Base-by-base conservation (phyloP, 2,329 filamentous ascomycete genomes). In the Penicillium sp. region DNA sequence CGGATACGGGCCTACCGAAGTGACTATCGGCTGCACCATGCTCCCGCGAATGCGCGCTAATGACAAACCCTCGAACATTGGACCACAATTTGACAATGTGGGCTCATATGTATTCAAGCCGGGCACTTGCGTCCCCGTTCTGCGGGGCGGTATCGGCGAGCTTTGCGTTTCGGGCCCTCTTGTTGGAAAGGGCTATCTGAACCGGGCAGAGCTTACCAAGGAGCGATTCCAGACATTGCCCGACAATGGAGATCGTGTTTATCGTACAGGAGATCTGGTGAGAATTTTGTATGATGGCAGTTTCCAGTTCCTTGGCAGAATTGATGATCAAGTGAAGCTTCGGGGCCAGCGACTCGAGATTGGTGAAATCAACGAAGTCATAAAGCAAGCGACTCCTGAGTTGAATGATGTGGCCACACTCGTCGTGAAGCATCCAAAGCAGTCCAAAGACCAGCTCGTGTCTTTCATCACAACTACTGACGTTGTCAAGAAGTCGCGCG, bases 21-120 rank as follows among this genome's bases (percentile, higher is more conserved):
- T 88, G 0, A 96, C 90, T 0, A 96, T 96, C 54, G 90, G 90
- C 4, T 86, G 90, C 33, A 95, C 90, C 0, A 94, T 93, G 78
- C 90, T 86, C 58, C 84, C 84, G n/a, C 79, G 87, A 32, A 88
- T 95, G 6, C 86, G 88, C 0, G 68, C 73, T 18, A 86, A 86
- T 54, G 89, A 88, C 0, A 85, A 89, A 28, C 82, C 90, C 0
- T 86, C 88, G 9, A 96, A 96, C 59, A 96, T 96, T 56, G 90
- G 90, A 0, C 78, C 77, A 26, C 86, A 89, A 54, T 96, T 95
- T 55, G 80, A 85, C 55, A 96, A 96, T 53, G 90, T 95, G 0
- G 89, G 90, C 0, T 84, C 86, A 0, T 90, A 84, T 55, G 85
- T 97, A 1, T 75, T 96, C 32, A 76, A 76, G 2, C 85, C 84